Evolutionary conservation across 371 early-diverging fungal genomes (phyloP), one percentile per base, ranked within the genome.

Genomic region (Mortierella sp.): DNA sequence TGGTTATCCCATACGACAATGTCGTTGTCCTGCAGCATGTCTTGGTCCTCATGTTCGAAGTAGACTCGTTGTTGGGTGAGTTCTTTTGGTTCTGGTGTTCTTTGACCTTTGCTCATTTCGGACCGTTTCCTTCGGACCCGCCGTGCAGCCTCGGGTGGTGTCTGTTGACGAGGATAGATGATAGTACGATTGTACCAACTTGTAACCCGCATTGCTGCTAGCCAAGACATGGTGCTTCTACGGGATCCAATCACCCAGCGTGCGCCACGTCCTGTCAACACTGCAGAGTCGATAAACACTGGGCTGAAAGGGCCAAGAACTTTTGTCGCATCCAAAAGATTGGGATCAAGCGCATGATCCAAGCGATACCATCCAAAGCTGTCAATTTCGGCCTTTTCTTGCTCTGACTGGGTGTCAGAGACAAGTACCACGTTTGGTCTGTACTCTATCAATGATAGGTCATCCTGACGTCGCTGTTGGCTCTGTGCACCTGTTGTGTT

Each of bases 361-460:
- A 79, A 58, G 18, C 79, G 73, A 56, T 72, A 79, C 79, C 73
- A 79, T 62, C 79, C 79, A 52, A 69, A 72, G 21, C 73, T 53
- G 57, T 79, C 79, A 50, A 79, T 72, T 44, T 56, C 66, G 23
- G 48, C 14, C 60, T 79, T 79, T 47, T 79, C 79, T 48, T 61
- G 63, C 4, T 57, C 73, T 15, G 66, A 68, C 28, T 69, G 50
- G 12, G 79, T 79, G 50, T 79, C 73, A 18, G 79, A 79, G 14
- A 79, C 73, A 1, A 79, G 63, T 30, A 79, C 73, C n/a, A 79
- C 73, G 18, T 69, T 57, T 3, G 70, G 73, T 12, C 14, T 37
- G 37, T 37, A 37, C 37, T 37, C 21, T 19, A 53, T 9, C 9
- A 53, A 23, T 16, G 53, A 53, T 53, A 23, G n/a, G 50, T 50